Evolutionary conservation across 148 eudicot genomes (phyloP).

Genomic region (Amaranthus cruentus): DNA sequence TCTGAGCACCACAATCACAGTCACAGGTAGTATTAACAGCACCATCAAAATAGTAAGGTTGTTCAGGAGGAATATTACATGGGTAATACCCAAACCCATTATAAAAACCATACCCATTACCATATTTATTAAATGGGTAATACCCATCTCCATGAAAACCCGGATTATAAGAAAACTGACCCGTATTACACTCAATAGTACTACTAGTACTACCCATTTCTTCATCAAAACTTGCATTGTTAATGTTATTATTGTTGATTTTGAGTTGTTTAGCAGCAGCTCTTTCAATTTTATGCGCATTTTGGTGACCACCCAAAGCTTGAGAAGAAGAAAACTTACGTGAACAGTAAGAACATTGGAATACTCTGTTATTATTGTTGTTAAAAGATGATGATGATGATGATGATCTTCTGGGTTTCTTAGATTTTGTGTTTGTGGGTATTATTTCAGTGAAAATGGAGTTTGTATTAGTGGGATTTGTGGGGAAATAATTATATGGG

Average conservation of each 20-base stretch:
- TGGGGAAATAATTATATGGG: background rate
- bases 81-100: too few relatives aligned
- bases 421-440: background rate
- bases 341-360: conserved; percentile 20
- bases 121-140: too few relatives aligned
- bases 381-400: background rate
- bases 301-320: conserved; percentile 34
- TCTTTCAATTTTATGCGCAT: conserved; percentile 25
- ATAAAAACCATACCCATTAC: too few relatives aligned
- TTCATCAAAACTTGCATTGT: too few relatives aligned
- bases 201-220: too few relatives aligned
- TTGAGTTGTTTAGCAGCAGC: background rate
- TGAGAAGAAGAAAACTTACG: conserved; percentile 20
- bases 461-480: background rate
- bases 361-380: background rate
- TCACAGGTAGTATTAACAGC: too few relatives aligned
- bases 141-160: too few relatives aligned
- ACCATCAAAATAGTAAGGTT: too few relatives aligned
- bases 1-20: too few relatives aligned
- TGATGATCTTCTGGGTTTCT: background rate
- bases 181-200: too few relatives aligned
- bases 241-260: background rate
- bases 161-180: too few relatives aligned
- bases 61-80: too few relatives aligned
- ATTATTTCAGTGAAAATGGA: background rate